phyloP scores from a whole-genome alignment of 1,284 basidiomycete genomes.

The Cryptococcus deneoformans region DNA sequence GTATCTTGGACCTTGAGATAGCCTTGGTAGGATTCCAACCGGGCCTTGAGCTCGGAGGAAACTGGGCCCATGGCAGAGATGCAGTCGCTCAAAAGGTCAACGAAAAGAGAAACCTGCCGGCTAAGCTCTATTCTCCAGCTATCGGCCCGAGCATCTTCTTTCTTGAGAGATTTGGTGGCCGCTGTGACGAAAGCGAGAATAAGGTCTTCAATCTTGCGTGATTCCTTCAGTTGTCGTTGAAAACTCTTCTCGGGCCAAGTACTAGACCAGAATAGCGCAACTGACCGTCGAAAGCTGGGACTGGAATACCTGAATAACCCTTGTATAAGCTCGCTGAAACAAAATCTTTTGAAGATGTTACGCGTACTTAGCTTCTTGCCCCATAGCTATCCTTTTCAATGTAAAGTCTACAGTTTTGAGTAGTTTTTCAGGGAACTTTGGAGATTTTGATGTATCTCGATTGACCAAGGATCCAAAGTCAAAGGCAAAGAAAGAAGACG shows the following conservation, averaged over 20 bases:
- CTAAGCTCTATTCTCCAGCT: constrained; percentile 93
- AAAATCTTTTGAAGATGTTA: neutral
- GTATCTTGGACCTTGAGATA: constrained; percentile 4
- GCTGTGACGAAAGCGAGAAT: constrained; percentile 84
- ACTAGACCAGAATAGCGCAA: constrained; percentile 80
- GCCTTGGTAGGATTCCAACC: constrained; percentile 46
- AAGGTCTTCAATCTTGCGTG: constrained; percentile 94
- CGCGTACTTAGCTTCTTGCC: constrained; percentile 74
- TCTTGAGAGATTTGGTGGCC: constrained; percentile 77
- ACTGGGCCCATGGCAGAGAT: constrained; percentile 69
- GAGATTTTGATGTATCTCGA: constrained; percentile 58
- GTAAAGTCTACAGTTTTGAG: constrained; percentile 82
- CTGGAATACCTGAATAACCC: constrained; percentile 67
- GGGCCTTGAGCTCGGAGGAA: constrained; percentile 72
- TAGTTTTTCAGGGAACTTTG: constrained; percentile 89
- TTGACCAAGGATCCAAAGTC: constrained; percentile 37
- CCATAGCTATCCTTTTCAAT: constrained; percentile 86
- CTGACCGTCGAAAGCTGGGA: constrained; percentile 77
- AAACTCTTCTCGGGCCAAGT: constrained; percentile 80
- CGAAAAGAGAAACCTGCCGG: constrained; percentile 82
- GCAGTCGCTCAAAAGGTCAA: constrained; percentile 74
- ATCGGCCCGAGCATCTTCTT: constrained; percentile 61
- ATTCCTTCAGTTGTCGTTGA: constrained; percentile 87
- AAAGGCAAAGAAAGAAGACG: constrained; percentile 28
- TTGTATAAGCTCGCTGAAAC: neutral